Conservation (phyloP, 345 rosid genomes). For the Litchi chinensis region DNA sequence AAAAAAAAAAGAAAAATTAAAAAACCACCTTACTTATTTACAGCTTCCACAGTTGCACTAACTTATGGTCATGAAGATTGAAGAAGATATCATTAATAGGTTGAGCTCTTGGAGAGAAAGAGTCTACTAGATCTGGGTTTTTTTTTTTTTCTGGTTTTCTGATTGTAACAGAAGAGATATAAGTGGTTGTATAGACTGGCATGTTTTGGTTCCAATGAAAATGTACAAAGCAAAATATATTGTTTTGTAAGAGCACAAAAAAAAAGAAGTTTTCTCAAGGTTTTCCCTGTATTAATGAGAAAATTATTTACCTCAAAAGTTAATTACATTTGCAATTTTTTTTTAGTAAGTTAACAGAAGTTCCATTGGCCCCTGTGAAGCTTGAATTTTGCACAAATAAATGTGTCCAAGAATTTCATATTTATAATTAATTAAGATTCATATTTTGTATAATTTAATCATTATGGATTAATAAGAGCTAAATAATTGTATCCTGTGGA, state of each 20-base stretch:
- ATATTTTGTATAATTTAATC: no score
- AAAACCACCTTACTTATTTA: background rate
- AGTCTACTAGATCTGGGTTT: background rate
- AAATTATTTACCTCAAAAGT: background rate
- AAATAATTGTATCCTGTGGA: no score
- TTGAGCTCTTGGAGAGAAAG: background rate
- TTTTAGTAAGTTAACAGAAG: background rate
- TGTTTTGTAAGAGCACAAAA: no score
- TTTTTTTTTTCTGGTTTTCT: background rate
- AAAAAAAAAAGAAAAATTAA: background rate
- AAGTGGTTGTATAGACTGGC: background rate
- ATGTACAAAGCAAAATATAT: constrained; percentile 12
- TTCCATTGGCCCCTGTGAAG: no score
- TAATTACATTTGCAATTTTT: background rate
- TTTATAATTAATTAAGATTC: no score
- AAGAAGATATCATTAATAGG: background rate
- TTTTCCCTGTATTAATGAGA: constrained; percentile 3
- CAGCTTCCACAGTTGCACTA: background rate
- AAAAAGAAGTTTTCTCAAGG: background rate
- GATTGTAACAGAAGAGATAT: background rate
- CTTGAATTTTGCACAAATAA: no score
- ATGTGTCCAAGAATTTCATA: no score
- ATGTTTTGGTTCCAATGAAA: background rate
- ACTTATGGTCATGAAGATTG: background rate
- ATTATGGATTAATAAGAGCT: no score